Base-by-base conservation (phyloP, 208 protist species). In the Crithidia acanthocephali region DNA sequence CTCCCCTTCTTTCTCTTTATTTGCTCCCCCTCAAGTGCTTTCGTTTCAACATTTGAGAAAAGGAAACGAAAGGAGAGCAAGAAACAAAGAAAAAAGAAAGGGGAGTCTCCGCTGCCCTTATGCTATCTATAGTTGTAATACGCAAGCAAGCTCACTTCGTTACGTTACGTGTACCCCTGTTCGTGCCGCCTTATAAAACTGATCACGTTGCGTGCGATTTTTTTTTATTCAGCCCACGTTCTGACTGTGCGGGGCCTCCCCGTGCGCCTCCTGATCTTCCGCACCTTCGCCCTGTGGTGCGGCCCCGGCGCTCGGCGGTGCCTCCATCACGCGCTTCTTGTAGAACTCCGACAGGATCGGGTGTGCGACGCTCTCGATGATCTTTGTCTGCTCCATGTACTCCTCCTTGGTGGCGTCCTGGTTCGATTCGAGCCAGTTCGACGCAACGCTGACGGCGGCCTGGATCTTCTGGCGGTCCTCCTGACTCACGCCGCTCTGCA, bases 311-410 rank as follows among this genome's bases (percentile, higher is more conserved):
- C 65, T 74, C n/a, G 70, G 83, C 18, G 85, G 76, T 18, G 78
- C 78, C 75, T 90, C 83, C 84, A 90, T 81, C 65, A 81, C 80
- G 23, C 80, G 77, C 73, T 93, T 88, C 68, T 87, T 83, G 80
- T 99, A 99, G 68, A 97, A 88, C 77, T 98, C 98, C 48, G 90
- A 88, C 73, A 99, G 94, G 80, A 99, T 98, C 51, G 97, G 97
- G 65, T 91, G 92, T 28, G 85, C 88, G 15, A 97, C 70, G 23
- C 61, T 79, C 80, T 98, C 97, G 27, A 98, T 86, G 32, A 90
- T 72, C 87, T 99, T 98, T 48, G 84, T 80, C 65, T 95, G 81
- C 42, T 76, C 80, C 84, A 86, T 63, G 98, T 98, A 92, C 97
- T 98, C 81, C 97, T 99, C 86, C 98, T 96, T 81, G 86, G 75